phyloP scores from a whole-genome alignment of 805 yeast species.

The Yarrowia sp. region DNA sequence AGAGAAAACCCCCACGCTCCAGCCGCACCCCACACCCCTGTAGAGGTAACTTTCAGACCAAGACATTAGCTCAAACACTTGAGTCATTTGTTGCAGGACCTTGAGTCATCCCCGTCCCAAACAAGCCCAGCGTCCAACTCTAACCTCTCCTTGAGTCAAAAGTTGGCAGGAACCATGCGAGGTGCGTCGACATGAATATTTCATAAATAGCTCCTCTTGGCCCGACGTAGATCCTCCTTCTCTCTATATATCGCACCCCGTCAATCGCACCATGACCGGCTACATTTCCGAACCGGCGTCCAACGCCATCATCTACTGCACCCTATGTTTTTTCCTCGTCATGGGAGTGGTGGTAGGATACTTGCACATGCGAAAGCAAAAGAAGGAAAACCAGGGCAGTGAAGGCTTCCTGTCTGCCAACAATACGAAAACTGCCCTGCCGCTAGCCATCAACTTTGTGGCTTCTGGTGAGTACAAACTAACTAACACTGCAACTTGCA shows the following conservation, averaged over 20 bases:
- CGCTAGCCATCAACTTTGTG: constrained; percentile 84
- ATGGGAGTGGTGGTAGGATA: constrained; percentile 68
- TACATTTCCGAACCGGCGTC: constrained; percentile 58
- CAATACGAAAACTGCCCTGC: constrained; percentile 71
- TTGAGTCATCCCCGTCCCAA: constrained; percentile 25
- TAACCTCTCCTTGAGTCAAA: constrained; percentile 29
- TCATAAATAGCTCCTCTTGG: constrained; percentile 3
- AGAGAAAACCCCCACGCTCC: background rate
- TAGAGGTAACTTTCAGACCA: background rate
- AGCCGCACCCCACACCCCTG: background rate
- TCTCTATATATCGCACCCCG: background rate
- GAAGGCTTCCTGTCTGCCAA: constrained; percentile 74
- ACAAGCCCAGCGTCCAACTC: constrained; percentile 7
- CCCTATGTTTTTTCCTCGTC: constrained; percentile 62
- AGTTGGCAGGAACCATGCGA: constrained; percentile 7
- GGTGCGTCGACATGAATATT: background rate
- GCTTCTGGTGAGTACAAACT: constrained; percentile 76
- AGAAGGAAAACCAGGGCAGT: constrained; percentile 45
- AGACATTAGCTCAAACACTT: constrained; percentile 8
- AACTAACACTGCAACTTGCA: constrained; percentile 23
- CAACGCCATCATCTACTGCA: constrained; percentile 67
- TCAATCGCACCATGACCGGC: constrained; percentile 12
- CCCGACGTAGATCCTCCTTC: background rate
- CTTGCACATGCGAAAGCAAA: constrained; percentile 54
- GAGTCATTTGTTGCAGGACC: constrained; percentile 27